Conservation (phyloP, 495 filamentous ascomycete species). For the Pyrenopolyporus hunteri region DNA sequence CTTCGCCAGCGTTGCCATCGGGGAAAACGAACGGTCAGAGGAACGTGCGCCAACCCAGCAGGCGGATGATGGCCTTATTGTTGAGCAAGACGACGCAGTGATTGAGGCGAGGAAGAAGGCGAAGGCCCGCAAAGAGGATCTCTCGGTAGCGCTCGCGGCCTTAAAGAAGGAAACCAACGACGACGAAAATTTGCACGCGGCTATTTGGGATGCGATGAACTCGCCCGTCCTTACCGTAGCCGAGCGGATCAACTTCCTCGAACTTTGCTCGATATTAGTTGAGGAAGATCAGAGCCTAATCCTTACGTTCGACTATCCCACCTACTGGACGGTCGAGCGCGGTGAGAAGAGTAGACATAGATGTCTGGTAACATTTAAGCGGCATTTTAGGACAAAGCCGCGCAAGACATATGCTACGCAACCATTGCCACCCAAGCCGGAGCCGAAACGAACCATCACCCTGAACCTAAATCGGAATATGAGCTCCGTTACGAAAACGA, state of each 20-base stretch:
- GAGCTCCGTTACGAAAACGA: slow-evolving; percentile 29
- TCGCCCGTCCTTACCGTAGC: slow-evolving; percentile 67
- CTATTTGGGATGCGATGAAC: slow-evolving; percentile 79
- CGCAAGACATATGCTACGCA: slow-evolving; percentile 27
- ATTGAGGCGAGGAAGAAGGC: slow-evolving; percentile 71
- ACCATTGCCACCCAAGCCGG: slow-evolving; percentile 33
- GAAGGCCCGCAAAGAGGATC: slow-evolving; percentile 73
- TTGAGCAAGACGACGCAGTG: slow-evolving; percentile 70
- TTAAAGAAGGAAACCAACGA: slow-evolving; percentile 72
- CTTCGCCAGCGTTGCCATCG: slow-evolving; percentile 81
- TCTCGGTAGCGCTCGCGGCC: slow-evolving; percentile 74
- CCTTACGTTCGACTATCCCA: slow-evolving; percentile 70
- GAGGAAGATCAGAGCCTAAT: slow-evolving; percentile 66
- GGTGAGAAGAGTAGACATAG: slow-evolving; percentile 34
- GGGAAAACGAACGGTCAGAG: slow-evolving; percentile 53
- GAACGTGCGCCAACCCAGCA: slow-evolving; percentile 41
- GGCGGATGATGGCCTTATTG: slow-evolving; percentile 66
- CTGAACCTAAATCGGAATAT: slow-evolving; percentile 35
- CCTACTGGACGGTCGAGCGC: slow-evolving; percentile 71
- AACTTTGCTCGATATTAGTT: slow-evolving; percentile 78
- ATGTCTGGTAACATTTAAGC: slow-evolving; percentile 43
- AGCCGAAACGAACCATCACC: slow-evolving; percentile 42
- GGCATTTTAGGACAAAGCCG: slow-evolving; percentile 43
- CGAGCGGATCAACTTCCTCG: slow-evolving; percentile 79
- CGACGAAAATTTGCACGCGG: slow-evolving; percentile 66